phyloP scores from a whole-genome alignment of 2,329 filamentous ascomycete species.

The Plenodomus biglobosus region DNA sequence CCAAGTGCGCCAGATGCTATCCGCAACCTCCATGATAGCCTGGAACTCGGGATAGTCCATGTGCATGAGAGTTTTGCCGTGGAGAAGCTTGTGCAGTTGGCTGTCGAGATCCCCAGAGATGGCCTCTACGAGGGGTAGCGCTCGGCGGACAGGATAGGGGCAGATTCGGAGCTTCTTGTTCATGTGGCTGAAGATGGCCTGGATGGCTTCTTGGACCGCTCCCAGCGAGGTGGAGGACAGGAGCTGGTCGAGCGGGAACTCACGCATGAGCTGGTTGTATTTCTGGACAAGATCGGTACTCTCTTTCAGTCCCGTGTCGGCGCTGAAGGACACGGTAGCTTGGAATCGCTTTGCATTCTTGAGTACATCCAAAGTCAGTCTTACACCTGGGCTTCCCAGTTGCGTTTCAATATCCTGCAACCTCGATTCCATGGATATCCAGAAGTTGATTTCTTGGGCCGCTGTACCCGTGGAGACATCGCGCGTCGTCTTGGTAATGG shows the following conservation, averaged over 20 bases:
- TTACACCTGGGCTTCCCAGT: slow-evolving; percentile 83
- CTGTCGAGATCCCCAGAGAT: slow-evolving; percentile 92
- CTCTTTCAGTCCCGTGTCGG: slow-evolving; percentile 94
- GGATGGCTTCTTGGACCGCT: slow-evolving; percentile 86
- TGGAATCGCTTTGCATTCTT: slow-evolving; percentile 98
- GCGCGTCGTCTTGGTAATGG: slow-evolving; percentile 89
- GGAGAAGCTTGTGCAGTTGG: slow-evolving; percentile 80
- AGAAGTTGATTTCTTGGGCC: slow-evolving; percentile 98
- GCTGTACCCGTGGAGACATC: slow-evolving; percentile 79
- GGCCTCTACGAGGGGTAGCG: slow-evolving; percentile 90
- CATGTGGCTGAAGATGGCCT: slow-evolving; percentile 87
- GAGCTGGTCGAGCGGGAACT: slow-evolving; percentile 94
- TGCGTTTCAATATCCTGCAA: slow-evolving; percentile 90
- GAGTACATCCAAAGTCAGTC: slow-evolving; percentile 88
- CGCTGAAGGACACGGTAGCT: slow-evolving; percentile 92
- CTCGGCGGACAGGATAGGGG: slow-evolving; percentile 89
- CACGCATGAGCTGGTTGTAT: slow-evolving; percentile 98
- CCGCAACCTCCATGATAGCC: slow-evolving; percentile 77
- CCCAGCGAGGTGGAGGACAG: slow-evolving; percentile 85
- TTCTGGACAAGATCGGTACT: slow-evolving; percentile 95
- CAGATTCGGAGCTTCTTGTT: slow-evolving; percentile 98
- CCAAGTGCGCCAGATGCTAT: slow-evolving; percentile 88
- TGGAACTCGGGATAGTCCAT: slow-evolving; percentile 90
- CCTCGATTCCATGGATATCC: slow-evolving; percentile 94
- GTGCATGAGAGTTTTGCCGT: slow-evolving; percentile 85